Evolutionary conservation across 2,329 filamentous ascomycete species (phyloP), one percentile per base, ranked within the genome.

Genomic region (Xylaria sp.): DNA sequence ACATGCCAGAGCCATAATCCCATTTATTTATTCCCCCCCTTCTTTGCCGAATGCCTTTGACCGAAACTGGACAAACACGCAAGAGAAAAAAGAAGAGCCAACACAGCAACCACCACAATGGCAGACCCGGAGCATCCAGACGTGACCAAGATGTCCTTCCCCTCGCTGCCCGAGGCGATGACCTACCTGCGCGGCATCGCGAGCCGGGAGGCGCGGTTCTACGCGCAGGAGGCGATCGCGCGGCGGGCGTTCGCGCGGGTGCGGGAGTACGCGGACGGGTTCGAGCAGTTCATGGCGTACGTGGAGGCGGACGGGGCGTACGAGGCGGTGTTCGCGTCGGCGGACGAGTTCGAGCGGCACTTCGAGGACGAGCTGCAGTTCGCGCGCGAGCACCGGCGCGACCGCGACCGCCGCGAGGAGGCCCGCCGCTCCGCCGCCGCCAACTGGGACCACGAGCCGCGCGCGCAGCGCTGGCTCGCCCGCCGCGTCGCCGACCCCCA

Each of bases 221-320:
- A 19, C 13, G 39, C 47, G 11, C 47, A 49, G 24, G 38, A 41
- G n/a, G 11, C 5, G 7, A 29, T 49, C 8, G 47, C 47, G n/a
- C 47, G 47, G 3, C 18, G 43, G 20, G 39, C 39, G 18, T 49
- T 49, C 22, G 22, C 16, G 8, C n/a, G 18, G n/a, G 18, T 49
- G 17, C n/a, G 19, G 13, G 2, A 34, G 16, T 21, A 34, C 29
- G 38, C 39, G 16, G 47, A 49, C 39, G 20, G 16, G 9, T 49
- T 49, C 39, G 47, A 49, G 47, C 39, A 29, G 39, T 49, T 34
- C 26, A 49, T 49, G 47, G 2, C 21, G 7, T 49, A 49, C 39
- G 21, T 49, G 5, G 47, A 49, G 22, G n/a, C 11, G 4, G 47
- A 49, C 29, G 38, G 16, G 8, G 39, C 47, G 9, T 49, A 49